Evolutionary conservation across 352 stramenopile genomes (phyloP).

Genomic region (Phytophthora citricola): DNA sequence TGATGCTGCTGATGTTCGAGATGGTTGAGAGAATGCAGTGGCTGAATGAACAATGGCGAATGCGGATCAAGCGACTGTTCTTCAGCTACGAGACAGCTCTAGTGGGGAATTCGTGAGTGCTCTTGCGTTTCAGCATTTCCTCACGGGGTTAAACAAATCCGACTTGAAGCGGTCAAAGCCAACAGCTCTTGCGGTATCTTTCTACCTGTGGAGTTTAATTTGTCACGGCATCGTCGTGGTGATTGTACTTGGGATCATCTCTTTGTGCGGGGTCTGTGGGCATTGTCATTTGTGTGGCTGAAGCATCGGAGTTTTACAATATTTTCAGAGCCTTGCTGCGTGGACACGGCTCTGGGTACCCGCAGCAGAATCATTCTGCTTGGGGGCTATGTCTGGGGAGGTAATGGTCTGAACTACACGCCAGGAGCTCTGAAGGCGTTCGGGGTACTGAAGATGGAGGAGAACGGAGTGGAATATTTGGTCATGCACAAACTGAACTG

Average conservation of each 20-base stretch:
- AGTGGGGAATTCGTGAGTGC: conserved; percentile 14
- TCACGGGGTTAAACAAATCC: conserved; percentile 24
- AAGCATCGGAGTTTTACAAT: conserved; percentile 19
- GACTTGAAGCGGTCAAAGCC: conserved; percentile 21
- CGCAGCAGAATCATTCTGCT: conserved; percentile 23
- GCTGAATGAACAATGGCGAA: conserved; percentile 9
- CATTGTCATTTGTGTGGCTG: conserved; percentile 11
- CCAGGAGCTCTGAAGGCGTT: conserved; percentile 15
- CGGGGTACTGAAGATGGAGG: conserved; percentile 18
- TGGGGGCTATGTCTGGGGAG: conserved; percentile 8
- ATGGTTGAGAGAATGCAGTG: conserved; percentile 27
- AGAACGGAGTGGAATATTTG: conserved; percentile 19
- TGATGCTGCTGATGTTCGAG: conserved; percentile 36
- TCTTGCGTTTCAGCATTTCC: conserved; percentile 12
- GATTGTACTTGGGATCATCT: conserved; percentile 23
- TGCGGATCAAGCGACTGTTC: conserved; percentile 20
- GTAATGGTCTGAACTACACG: conserved; percentile 23
- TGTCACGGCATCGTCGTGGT: conserved; percentile 20
- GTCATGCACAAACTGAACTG: conserved; percentile 22
- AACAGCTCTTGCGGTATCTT: conserved; percentile 24
- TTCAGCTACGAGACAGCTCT: conserved; percentile 26
- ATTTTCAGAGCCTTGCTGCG: conserved; percentile 21
- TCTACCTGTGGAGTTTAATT: conserved; percentile 31
- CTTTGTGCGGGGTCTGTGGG: conserved; percentile 1
- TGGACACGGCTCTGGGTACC: conserved; percentile 19